Conservation (phyloP, 2,329 filamentous ascomycete genomes). For the Plectosphaerella sp. region DNA sequence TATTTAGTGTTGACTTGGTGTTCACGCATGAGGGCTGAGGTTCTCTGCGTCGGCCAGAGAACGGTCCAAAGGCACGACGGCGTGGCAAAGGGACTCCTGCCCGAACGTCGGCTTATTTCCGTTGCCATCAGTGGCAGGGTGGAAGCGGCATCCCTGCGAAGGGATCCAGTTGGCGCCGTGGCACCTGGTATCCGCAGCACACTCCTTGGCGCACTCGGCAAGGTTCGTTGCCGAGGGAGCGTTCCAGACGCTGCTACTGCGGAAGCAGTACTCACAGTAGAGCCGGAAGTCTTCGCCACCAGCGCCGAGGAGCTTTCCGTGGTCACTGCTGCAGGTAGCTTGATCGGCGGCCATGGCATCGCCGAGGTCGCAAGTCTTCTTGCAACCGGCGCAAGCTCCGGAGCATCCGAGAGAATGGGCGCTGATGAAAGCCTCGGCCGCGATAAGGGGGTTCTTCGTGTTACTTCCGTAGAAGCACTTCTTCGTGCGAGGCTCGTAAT, state of each 20-base stretch:
- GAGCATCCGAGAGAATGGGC: conserved; percentile 12
- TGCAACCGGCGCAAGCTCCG: conserved; percentile 9
- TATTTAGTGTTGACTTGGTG: no score
- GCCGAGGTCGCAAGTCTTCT: neutral
- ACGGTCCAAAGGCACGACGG: neutral
- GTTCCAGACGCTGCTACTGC: neutral
- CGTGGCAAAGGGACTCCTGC: neutral
- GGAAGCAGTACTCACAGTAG: conserved; percentile 4
- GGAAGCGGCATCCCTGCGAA: neutral
- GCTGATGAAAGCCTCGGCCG: conserved; percentile 10
- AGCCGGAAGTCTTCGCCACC: conserved; percentile 3
- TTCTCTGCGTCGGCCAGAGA: neutral
- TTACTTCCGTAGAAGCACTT: conserved; percentile 9
- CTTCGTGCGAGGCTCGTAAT: conserved; percentile 11
- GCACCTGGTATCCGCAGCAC: conserved; percentile 3
- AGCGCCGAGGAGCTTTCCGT: neutral
- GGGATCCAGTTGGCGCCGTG: conserved; percentile 6
- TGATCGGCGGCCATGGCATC: neutral
- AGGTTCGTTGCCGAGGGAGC: neutral
- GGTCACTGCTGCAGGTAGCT: neutral
- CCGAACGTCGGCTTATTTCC: neutral
- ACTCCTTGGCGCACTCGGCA: conserved; percentile 6
- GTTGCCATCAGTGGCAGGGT: neutral
- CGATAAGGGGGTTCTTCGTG: conserved; percentile 7
- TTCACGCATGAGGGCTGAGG: neutral